phyloP scores from a whole-genome alignment of 2,329 filamentous ascomycete species.

The Xylaria sp. region DNA sequence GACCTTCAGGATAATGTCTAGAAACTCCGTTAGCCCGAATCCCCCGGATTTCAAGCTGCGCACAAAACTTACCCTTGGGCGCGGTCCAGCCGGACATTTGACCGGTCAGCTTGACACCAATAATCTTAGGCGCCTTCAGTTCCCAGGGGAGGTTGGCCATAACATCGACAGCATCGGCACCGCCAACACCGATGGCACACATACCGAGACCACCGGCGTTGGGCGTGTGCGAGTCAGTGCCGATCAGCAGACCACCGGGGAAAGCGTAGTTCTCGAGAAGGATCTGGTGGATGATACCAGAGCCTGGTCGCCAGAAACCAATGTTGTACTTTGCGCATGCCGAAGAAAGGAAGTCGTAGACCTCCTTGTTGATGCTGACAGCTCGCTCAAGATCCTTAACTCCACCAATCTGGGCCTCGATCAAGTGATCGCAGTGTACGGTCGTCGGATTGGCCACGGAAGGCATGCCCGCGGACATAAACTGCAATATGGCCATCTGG shows the following conservation, averaged over 20 bases:
- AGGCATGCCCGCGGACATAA: conserved; percentile 98
- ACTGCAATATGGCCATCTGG: conserved; percentile 99
- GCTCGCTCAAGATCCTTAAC: conserved; percentile 91
- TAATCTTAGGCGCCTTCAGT: conserved; percentile 94
- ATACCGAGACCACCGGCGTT: conserved; percentile 97
- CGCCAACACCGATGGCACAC: conserved; percentile 93
- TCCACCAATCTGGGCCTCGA: conserved; percentile 93
- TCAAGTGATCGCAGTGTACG: conserved; percentile 99
- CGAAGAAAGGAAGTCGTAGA: conserved; percentile 94
- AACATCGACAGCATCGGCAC: conserved; percentile 97
- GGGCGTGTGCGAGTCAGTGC: conserved; percentile 96
- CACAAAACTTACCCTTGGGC: conserved; percentile 73
- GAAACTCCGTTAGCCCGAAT: conserved; percentile 10
- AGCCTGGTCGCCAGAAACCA: conserved; percentile 98
- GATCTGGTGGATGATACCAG: conserved; percentile 99
- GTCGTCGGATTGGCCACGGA: conserved; percentile 92
- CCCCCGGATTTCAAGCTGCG: conserved; percentile 1
- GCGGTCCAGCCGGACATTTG: conserved; percentile 87
- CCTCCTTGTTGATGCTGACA: conserved; percentile 95
- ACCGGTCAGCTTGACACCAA: conserved; percentile 94
- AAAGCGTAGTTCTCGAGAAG: conserved; percentile 98
- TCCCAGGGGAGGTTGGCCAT: conserved; percentile 83
- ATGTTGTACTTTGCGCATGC: conserved; percentile 99
- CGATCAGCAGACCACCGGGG: conserved; percentile 96
- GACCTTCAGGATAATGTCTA: conserved; percentile 96